Base-by-base conservation (phyloP, 2,329 filamentous ascomycete species). In the Colletotrichum sp. region DNA sequence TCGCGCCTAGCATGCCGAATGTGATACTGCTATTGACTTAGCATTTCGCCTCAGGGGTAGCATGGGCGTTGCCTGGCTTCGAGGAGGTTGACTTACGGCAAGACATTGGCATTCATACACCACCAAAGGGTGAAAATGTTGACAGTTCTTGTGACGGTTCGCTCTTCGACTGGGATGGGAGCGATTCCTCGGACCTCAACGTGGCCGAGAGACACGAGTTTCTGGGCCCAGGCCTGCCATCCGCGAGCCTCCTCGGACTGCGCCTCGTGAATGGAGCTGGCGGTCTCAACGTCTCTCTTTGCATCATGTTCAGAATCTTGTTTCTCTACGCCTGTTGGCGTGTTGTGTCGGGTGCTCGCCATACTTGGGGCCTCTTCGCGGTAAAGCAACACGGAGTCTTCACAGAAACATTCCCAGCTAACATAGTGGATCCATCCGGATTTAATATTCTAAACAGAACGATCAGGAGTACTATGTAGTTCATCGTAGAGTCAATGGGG, bases 1-100 rank as follows among this genome's bases (percentile, higher is more conserved):
- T 86, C 21, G 87, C 86, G 6, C 87, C 87, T 15, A 86, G 81
- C 84, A 88, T 88, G 39, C 88, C 87, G 69, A 87, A 28, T 81
- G 79, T 80, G 52, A 81, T 85, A 21, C 88, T 85, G 21, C 4
- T 7, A 15, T 39, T 1, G 4, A 13, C 5, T 36, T 71, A 36
- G 43, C 9, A 12, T 21, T 48, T n/a, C 3, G 15, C 18, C 10
- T 48, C 3, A 67, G 68, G 55, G n/a, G 39, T 10, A 2, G n/a
- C 15, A 57, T 28, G 0, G 16, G 7, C 32, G 6, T 7, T n/a
- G 9, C n/a, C 18, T 36, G 34, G 34, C 3, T 16, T 36, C 34
- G 34, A 36, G 13, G 3, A 36, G 34, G 34, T 36, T 0, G 10
- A 78, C 82, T 79, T 72, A 83, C 82, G 81, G 78, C 59, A 83